Base-by-base conservation (phyloP, 768 basidiomycete genomes). In the Tephrocybe sp. region DNA sequence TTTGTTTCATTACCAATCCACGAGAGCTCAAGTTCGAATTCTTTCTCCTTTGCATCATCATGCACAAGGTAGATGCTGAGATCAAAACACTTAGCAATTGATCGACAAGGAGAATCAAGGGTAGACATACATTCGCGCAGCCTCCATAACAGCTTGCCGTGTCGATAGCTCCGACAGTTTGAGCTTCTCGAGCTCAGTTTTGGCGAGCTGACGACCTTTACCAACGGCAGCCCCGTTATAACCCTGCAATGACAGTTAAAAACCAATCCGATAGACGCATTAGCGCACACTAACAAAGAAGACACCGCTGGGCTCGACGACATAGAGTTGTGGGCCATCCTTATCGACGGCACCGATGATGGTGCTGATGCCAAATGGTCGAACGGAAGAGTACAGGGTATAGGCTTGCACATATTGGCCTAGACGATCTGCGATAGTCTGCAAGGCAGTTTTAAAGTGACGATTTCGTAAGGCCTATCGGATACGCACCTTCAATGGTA, bases 151-250 rank as follows among this genome's bases (percentile, higher is more conserved):
- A 16, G 94, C 97, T 64, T 99, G 85, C 52, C 85, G 78, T 47
- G 79, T 80, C 2, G 89, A 80, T 44, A 98, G 68, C 56, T 90
- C 88, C 5, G 85, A 71, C 29, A 95, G 74, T 56, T 94, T 87
- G 54, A 98, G 83, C 69, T 99, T 99, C 72, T 99, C 97, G 42
- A 99, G 70, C 67, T 98, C 97, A 7, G 95, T 98, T 78, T 97
- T 98, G 16, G 97, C 97, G 53, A 98, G 75, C 62, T 97, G 93
- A 48, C 90, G 85, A n/a, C 97, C 97, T 68, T 98, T 99, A 46
- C 97, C 97, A 23, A 94, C 86, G n/a, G 97, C 97, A 12, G 90
- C 90, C 22, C 94, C 95, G 50, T 94, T 79, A 69, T 97, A 97
- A 24, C 97, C 97, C 92, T 94, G 24, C 3, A 15, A 42, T 13